Percentiles rank a stretch among this genome's conserved stretches.
Conservation (phyloP, 352 stramenopile genomes). For the Globisporangium rhizosaccharum region DNA sequence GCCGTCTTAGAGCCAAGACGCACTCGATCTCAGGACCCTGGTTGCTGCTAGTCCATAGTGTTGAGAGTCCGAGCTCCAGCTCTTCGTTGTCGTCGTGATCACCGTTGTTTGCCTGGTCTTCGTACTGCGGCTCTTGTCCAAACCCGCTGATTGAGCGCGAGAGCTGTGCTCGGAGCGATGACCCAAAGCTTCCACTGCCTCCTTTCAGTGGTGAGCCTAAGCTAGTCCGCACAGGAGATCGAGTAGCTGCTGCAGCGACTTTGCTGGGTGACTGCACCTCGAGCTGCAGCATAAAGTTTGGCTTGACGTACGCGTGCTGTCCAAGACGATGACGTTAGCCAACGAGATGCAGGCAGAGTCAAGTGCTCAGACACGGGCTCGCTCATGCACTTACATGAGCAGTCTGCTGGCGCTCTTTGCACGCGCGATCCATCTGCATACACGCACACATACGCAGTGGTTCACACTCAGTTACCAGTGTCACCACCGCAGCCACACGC, state of each 20-base stretch:
- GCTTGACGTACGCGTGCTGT: conserved; percentile 26
- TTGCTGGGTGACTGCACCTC: conserved; percentile 5
- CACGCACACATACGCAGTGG: background rate
- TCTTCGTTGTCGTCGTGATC: conserved; percentile 1
- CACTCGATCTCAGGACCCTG: conserved; percentile 7
- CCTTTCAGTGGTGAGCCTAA: background rate
- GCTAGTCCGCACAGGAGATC: background rate
- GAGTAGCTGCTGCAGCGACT: background rate
- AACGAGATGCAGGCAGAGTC: too few species aligned
- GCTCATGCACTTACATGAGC: conserved; percentile 10
- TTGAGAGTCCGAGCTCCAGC: conserved; percentile 3
- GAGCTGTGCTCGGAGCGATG: background rate
- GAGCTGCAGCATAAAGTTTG: conserved; percentile 26
- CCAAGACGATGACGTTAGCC: too few species aligned
- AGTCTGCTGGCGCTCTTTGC: conserved; percentile 15
- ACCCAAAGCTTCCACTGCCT: background rate
- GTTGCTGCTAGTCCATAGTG: background rate
- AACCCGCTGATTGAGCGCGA: background rate
- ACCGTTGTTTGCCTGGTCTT: background rate
- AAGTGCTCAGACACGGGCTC: too few species aligned
- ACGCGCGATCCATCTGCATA: conserved; percentile 13
- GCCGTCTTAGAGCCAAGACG: background rate
- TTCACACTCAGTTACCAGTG: conserved; percentile 4
- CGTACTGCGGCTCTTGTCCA: background rate
- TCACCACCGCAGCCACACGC: background rate